phyloP scores from a whole-genome alignment of 2,329 filamentous ascomycete genomes.

The Diaporthe destruens region DNA sequence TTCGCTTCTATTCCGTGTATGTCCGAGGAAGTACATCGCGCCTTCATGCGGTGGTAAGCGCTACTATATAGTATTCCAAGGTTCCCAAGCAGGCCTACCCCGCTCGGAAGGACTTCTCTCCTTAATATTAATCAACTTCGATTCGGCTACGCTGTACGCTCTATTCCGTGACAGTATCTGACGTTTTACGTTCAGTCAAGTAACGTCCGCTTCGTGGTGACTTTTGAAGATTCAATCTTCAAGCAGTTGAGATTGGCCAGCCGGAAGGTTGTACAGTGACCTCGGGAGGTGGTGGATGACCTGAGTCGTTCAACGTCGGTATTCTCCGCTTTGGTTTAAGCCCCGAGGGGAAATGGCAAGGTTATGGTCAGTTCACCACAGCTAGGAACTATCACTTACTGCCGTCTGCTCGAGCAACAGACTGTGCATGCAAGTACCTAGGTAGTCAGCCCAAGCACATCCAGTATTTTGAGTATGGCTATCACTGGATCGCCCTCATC shows the following conservation, averaged over 20 bases:
- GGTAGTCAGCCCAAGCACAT: too few relatives aligned
- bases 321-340: slow-evolving; percentile 1
- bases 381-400: background rate
- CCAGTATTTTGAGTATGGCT: background rate
- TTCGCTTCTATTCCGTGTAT: too few relatives aligned
- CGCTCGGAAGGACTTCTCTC: too few relatives aligned
- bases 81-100: too few relatives aligned
- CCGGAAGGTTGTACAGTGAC: too few relatives aligned
- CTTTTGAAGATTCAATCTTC: fast-evolving
- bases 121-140: too few relatives aligned
- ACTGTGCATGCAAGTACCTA: background rate
- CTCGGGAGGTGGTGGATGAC: background rate
- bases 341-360: background rate
- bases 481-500: background rate
- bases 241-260: background rate
- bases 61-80: too few relatives aligned
- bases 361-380: background rate
- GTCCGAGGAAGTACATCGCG: too few relatives aligned
- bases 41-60: too few relatives aligned
- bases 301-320: background rate
- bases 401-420: background rate
- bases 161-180: too few relatives aligned
- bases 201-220: background rate
- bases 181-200: background rate
- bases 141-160: too few relatives aligned